phyloP scores from a whole-genome alignment of 2,329 filamentous ascomycete species.

The Incumbomyces lentus region DNA sequence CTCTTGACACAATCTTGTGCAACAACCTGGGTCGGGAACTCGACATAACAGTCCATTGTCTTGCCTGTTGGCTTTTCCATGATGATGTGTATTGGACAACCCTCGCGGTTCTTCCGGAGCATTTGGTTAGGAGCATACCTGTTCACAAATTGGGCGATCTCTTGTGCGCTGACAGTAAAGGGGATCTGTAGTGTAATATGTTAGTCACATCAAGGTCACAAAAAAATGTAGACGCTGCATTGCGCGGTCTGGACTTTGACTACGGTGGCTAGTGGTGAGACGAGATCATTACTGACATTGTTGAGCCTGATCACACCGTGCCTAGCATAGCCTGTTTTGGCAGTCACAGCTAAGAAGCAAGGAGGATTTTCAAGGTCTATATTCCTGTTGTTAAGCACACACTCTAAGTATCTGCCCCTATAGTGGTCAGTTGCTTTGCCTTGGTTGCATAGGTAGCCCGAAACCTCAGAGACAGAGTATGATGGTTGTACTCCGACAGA shows the following conservation, averaged over 20 bases:
- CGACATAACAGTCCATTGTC: constrained; percentile 45
- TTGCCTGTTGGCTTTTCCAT: constrained; percentile 49
- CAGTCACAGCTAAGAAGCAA: constrained; percentile 20
- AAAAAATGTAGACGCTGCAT: no score
- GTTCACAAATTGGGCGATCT: constrained; percentile 39
- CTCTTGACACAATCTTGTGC: constrained; percentile 31
- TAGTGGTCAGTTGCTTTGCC: constrained; percentile 4
- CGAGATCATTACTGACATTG: constrained; percentile 22
- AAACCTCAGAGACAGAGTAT: background rate
- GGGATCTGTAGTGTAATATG: constrained; percentile 32
- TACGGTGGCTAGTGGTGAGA: no score
- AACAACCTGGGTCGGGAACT: constrained; percentile 30
- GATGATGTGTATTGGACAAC: constrained; percentile 44
- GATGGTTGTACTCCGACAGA: background rate
- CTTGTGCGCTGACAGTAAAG: constrained; percentile 39
- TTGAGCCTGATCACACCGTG: constrained; percentile 27
- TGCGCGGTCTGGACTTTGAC: no score
- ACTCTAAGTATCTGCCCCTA: background rate
- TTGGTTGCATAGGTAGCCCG: background rate
- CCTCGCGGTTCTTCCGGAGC: constrained; percentile 20
- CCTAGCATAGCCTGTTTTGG: constrained; percentile 12
- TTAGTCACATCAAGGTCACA: no score
- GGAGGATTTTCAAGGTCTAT: constrained; percentile 10
- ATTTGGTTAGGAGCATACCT: constrained; percentile 27
- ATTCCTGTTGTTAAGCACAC: constrained; percentile 2